A percentile compares a stretch with the other conserved stretches of the same genome.
phyloP scores from a whole-genome alignment of 2,329 filamentous ascomycete genomes.

The Penicillium concentricum region DNA sequence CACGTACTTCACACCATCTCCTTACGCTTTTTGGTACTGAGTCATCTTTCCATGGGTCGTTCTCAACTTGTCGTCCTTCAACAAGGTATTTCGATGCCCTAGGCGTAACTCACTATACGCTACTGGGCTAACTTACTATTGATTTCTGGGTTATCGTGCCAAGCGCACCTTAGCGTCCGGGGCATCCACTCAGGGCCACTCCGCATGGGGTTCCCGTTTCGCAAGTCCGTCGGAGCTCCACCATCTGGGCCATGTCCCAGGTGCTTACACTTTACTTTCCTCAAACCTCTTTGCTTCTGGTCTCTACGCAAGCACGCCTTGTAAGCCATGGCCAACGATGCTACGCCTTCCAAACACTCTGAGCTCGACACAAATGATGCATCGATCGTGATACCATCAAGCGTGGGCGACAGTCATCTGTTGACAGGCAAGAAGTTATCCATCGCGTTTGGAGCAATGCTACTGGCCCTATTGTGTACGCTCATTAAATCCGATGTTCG shows the following conservation, averaged over 20 bases:
- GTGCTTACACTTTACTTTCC: background rate
- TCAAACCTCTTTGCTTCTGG: background rate
- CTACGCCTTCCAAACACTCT: background rate
- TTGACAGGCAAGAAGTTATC: background rate
- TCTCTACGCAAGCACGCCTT: background rate
- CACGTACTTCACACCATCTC: no score
- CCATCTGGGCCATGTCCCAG: background rate
- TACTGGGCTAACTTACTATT: no score
- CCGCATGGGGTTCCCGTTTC: background rate
- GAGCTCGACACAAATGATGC: background rate
- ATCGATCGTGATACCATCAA: background rate
- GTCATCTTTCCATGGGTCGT: no score
- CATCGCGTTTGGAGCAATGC: background rate
- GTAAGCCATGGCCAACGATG: background rate
- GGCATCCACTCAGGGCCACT: background rate
- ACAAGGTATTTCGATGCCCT: no score
- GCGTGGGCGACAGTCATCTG: background rate
- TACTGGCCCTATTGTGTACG: background rate
- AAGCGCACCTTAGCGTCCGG: no score
- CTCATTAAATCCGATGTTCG: background rate
- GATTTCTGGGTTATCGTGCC: no score
- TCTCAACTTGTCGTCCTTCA: no score
- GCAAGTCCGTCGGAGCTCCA: no score
- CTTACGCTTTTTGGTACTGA: no score
- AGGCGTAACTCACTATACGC: no score